phyloP scores from a whole-genome alignment of 805 yeast species.

The Suhomyces vadensis region DNA sequence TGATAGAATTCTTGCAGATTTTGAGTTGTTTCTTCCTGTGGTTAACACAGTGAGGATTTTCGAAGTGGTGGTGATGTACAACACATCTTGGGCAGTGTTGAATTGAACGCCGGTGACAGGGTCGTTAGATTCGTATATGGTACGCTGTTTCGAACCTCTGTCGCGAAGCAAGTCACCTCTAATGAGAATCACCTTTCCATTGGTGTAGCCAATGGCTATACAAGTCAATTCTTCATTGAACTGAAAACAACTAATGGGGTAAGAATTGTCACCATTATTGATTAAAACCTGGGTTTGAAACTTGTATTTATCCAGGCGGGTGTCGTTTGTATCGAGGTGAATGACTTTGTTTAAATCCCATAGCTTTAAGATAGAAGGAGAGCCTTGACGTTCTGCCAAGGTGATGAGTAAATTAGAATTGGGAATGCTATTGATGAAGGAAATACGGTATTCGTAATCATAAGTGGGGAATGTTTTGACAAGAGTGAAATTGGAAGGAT shows the following conservation, averaged over 20 bases:
- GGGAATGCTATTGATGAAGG: conserved; percentile 51
- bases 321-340: conserved; percentile 21
- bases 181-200: conserved; percentile 78
- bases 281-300: conserved; percentile 65
- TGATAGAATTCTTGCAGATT: conserved; percentile 51
- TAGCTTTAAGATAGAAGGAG: conserved; percentile 63
- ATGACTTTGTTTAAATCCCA: conserved; percentile 68
- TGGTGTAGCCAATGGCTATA: conserved; percentile 75
- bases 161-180: conserved; percentile 89
- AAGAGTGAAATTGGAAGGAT: conserved; percentile 46
- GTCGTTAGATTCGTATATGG: conserved; percentile 70
- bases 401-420: conserved; percentile 60
- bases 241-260: conserved; percentile 70
- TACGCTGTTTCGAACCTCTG: conserved; percentile 84
- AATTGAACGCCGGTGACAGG: conserved; percentile 81
- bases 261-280: conserved; percentile 72
- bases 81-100: conserved; percentile 46
- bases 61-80: conserved; percentile 76
- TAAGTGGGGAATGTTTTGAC: conserved; percentile 60
- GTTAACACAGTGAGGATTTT: conserved; percentile 72
- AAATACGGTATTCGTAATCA: conserved; percentile 63
- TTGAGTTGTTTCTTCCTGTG: conserved; percentile 73
- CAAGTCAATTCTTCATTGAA: conserved; percentile 58
- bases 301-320: conserved; percentile 28
- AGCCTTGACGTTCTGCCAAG: conserved; percentile 72